Conservation (phyloP, 352 stramenopile genomes). For the Globisporangium heterothallicum region DNA sequence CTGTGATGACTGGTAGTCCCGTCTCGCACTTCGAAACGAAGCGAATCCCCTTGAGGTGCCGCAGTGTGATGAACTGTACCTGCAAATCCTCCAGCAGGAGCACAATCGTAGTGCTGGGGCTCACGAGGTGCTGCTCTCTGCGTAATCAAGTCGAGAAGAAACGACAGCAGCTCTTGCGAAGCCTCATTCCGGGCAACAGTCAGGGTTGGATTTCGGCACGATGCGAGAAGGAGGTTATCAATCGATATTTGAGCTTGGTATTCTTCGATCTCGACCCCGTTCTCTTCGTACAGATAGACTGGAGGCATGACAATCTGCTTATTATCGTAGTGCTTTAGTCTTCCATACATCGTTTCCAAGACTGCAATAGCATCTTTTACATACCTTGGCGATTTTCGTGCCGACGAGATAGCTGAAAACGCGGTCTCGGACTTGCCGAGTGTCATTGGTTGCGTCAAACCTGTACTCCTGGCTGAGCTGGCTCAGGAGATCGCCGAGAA, state of each 20-base stretch:
- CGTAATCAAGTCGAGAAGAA: slow-evolving; percentile 31
- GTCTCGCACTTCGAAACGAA: background rate
- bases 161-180: slow-evolving; percentile 35
- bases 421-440: slow-evolving; percentile 38
- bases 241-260: slow-evolving; percentile 36
- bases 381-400: slow-evolving; percentile 36
- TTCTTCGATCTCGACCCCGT: slow-evolving; percentile 10
- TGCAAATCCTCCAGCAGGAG: background rate
- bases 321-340: background rate
- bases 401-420: slow-evolving; percentile 43
- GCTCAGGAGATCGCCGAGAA: slow-evolving; percentile 39
- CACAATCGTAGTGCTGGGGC: background rate
- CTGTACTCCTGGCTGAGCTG: slow-evolving; percentile 37
- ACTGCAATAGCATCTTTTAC: background rate
- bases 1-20: background rate
- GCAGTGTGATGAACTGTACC: background rate
- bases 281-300: slow-evolving; percentile 2
- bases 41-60: background rate
- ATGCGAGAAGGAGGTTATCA: slow-evolving; percentile 31
- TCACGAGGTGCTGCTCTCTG: slow-evolving; percentile 14
- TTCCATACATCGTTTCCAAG: background rate
- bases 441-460: slow-evolving; percentile 31
- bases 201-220: slow-evolving; percentile 17
- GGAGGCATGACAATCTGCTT: slow-evolving; percentile 14
- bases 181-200: slow-evolving; percentile 30